Evolutionary conservation across 2,329 filamentous ascomycete species (phyloP).

Genomic region (Fusarium circinatum): DNA sequence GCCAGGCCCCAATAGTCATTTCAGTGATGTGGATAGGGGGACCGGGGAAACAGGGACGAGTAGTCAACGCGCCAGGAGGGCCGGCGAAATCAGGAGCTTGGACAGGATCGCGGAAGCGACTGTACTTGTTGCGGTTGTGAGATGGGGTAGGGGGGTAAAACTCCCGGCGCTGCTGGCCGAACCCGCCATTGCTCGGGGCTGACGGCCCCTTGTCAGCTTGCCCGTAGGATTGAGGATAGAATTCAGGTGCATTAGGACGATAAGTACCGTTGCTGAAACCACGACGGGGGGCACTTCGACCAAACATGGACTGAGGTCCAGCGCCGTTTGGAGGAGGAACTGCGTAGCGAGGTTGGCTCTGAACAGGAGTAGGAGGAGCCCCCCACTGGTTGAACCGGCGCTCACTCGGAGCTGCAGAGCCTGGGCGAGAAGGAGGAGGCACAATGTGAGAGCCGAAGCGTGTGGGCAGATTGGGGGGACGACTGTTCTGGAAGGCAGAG

Average conservation of each 20-base stretch:
- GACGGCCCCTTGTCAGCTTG: conserved; percentile 35
- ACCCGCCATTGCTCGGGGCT: conserved; percentile 33
- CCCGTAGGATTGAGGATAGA: conserved; percentile 44
- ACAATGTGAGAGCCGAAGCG: conserved; percentile 47
- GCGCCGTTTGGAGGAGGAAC: conserved; percentile 16
- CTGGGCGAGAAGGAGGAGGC: conserved; percentile 45
- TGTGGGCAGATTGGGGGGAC: conserved; percentile 37
- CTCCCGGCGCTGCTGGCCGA: conserved; percentile 37
- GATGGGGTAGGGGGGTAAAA: conserved; percentile 48
- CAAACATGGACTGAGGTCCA: conserved; percentile 19
- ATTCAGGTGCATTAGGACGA: conserved; percentile 48
- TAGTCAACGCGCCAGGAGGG: conserved; percentile 29
- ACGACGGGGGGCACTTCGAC: conserved; percentile 42
- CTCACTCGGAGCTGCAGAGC: conserved; percentile 41
- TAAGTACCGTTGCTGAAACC: conserved; percentile 47
- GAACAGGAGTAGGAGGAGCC: conserved; percentile 31
- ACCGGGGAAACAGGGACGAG: conserved; percentile 29
- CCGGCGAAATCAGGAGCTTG: conserved; percentile 30
- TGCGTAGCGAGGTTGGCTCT: conserved; percentile 33
- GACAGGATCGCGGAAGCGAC: conserved; percentile 44
- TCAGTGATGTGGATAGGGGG: conserved; percentile 52
- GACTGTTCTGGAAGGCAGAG: conserved; percentile 42
- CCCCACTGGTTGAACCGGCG: conserved; percentile 43
- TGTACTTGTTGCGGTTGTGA: conserved; percentile 43
- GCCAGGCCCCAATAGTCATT: conserved; percentile 48